Evolutionary conservation across 352 stramenopile genomes (phyloP).

Genomic region (Globisporangium sylvaticum): DNA sequence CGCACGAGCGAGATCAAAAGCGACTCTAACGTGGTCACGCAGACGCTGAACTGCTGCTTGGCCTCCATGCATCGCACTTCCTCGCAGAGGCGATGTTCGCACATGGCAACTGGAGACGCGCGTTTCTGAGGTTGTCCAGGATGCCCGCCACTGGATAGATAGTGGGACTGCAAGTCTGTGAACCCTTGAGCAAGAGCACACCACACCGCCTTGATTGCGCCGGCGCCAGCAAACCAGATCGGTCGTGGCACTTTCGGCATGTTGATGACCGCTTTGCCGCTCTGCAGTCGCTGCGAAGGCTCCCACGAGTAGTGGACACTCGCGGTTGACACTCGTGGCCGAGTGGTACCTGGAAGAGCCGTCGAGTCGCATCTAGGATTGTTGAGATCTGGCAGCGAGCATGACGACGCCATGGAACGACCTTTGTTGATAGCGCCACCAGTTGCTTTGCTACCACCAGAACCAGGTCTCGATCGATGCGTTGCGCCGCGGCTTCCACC

Average conservation of each 20-base stretch:
- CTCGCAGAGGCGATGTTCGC: slow-evolving; percentile 62
- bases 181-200: slow-evolving; percentile 62
- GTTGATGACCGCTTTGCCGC: slow-evolving; percentile 74
- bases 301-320: slow-evolving; percentile 67
- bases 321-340: neutral
- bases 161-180: slow-evolving; percentile 17
- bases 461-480: neutral
- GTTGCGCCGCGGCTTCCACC: neutral
- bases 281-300: slow-evolving; percentile 44
- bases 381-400: slow-evolving; percentile 20
- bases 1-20: slow-evolving; percentile 70
- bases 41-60: slow-evolving; percentile 72
- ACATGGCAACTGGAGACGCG: slow-evolving; percentile 25
- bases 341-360: neutral
- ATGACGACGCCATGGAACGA: slow-evolving; percentile 12
- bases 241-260: slow-evolving; percentile 73
- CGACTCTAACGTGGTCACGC: slow-evolving; percentile 74
- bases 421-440: neutral
- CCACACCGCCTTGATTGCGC: slow-evolving; percentile 81
- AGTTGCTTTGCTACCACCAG: neutral
- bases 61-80: slow-evolving; percentile 81
- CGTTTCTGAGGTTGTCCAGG: neutral
- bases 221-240: slow-evolving; percentile 85
- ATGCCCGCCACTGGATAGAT: neutral
- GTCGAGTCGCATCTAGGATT: neutral